Base-by-base conservation (phyloP, 768 basidiomycete species). In the Mycena sanguinolenta region DNA sequence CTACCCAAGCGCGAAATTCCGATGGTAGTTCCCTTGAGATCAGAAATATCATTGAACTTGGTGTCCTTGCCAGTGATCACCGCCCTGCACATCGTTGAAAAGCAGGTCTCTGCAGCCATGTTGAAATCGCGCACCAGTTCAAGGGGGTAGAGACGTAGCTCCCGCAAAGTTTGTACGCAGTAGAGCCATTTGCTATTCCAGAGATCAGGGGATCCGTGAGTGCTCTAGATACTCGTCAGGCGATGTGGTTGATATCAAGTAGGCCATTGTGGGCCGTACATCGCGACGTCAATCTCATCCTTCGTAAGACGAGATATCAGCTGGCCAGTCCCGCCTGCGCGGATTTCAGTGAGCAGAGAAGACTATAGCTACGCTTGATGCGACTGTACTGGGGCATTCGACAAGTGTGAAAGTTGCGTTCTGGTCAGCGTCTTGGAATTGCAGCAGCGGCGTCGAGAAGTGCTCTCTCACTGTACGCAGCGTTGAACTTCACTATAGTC, bases 1-100 rank as follows among this genome's bases (percentile, higher is more conserved):
- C 94, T 97, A 74, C 96, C 97, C 55, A 88, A 82, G 44, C 97
- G 84, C 28, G 95, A 97, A 62, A 98, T 97, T 4, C 97, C 97
- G 36, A 98, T 86, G 4, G 90, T 92, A 0, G 94, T 93, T 6
- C 90, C 94, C 72, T 91, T 85, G 16, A 99, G 84, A 75, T 97
- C 92, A 12, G 85, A 76, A 53, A 98, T 91, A 16, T 83, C 82
- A 49, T 94, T 83, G 79, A 90, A 96, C 64, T 86, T 79, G 3
- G 93, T 89, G 39, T 92, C 85, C 74, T 86, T 90, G 21, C 96
- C 96, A 14, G 95, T 93, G 72, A 95, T 92, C n/a, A 98, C 94
- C 1, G 95, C 97, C 97, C 97, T 94, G 67, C 49, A 30, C 38
- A 17, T 44, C 16, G 49, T 54, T 58, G 5, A 50, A 57, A 19